Conservation (phyloP, 768 basidiomycete species). For the Hypholoma fasciculare region DNA sequence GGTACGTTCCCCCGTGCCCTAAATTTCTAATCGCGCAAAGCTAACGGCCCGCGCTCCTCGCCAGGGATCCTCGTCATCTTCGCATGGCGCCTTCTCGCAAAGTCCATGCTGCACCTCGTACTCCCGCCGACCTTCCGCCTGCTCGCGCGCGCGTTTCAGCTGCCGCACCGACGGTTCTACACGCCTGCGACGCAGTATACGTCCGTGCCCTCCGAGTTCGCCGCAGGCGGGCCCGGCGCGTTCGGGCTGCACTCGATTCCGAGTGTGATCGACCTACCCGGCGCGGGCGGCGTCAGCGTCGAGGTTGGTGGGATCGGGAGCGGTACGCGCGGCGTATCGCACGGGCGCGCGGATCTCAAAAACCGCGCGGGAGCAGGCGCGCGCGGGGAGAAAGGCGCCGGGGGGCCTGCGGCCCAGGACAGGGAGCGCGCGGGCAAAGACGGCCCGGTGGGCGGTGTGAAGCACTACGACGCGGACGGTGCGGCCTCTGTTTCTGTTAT, state of each 20-base stretch:
- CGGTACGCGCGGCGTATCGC: conserved; percentile 26
- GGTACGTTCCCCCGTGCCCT: conserved; percentile 27
- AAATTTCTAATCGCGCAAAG: background rate
- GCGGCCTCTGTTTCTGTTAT: conserved; percentile 22
- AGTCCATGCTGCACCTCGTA: conserved; percentile 67
- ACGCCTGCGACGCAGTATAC: conserved; percentile 89
- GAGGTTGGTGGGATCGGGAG: conserved; percentile 47
- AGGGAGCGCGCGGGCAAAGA: conserved; percentile 35
- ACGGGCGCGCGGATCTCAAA: conserved; percentile 52
- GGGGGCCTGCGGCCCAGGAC: conserved; percentile 13
- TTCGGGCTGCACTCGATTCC: conserved; percentile 73
- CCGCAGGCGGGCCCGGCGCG: conserved; percentile 30
- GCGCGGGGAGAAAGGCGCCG: background rate
- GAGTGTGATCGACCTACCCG: conserved; percentile 80
- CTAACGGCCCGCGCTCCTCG: background rate
- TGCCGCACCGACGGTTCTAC: conserved; percentile 88
- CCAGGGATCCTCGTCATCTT: conserved; percentile 80
- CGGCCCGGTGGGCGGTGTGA: conserved; percentile 35
- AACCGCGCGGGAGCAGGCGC: conserved; percentile 40
- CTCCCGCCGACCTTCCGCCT: conserved; percentile 86
- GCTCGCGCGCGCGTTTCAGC: conserved; percentile 60
- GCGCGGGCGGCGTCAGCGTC: conserved; percentile 41
- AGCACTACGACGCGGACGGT: conserved; percentile 90
- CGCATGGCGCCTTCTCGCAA: conserved; percentile 85
- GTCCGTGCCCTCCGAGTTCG: conserved; percentile 56